Percentiles rank a stretch among this genome's conserved stretches.
phyloP scores from a whole-genome alignment of 352 stramenopile genomes.

The Hyphochytrium catenoides region DNA sequence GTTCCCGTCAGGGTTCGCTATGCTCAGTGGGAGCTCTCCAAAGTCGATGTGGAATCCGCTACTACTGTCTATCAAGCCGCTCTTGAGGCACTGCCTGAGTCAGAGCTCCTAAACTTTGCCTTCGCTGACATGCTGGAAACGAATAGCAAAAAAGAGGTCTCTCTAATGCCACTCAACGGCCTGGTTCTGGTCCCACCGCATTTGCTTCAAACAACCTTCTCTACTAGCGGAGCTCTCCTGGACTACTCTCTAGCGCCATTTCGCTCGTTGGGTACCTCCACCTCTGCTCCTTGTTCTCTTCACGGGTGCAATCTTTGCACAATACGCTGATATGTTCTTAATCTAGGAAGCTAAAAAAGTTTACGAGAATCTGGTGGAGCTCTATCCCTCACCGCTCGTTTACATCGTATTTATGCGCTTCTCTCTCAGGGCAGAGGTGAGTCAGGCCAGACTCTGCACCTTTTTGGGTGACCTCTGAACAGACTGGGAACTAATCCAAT shows the following conservation, averaged over 20 bases:
- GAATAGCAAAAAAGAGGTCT: conserved; percentile 19
- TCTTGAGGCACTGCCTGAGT: conserved; percentile 43
- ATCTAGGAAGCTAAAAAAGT: conserved; percentile 29
- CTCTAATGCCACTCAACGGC: too few species aligned
- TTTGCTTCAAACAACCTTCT: too few species aligned
- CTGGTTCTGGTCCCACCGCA: too few species aligned
- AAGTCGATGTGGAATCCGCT: conserved; percentile 35
- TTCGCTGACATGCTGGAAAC: conserved; percentile 51
- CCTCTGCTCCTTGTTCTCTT: too few species aligned
- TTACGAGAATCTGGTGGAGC: conserved; percentile 49
- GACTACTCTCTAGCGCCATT: too few species aligned
- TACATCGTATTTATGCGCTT: conserved; percentile 65
- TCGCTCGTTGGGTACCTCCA: too few species aligned
- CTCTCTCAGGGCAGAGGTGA: conserved; percentile 33
- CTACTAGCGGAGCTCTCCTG: too few species aligned
- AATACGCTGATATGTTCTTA: too few species aligned
- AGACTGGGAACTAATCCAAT: neutral
- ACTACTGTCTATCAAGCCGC: conserved; percentile 33
- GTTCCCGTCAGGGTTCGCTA: too few species aligned
- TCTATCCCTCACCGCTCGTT: conserved; percentile 32
- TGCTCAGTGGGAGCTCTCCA: conserved; percentile 41
- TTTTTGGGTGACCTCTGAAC: neutral
- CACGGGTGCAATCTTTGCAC: too few species aligned
- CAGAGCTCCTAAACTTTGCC: conserved; percentile 47
- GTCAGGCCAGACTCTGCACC: conserved; percentile 13